Base-by-base conservation (phyloP, 805 yeast genomes). In the Pichia rugopelliculosa region DNA sequence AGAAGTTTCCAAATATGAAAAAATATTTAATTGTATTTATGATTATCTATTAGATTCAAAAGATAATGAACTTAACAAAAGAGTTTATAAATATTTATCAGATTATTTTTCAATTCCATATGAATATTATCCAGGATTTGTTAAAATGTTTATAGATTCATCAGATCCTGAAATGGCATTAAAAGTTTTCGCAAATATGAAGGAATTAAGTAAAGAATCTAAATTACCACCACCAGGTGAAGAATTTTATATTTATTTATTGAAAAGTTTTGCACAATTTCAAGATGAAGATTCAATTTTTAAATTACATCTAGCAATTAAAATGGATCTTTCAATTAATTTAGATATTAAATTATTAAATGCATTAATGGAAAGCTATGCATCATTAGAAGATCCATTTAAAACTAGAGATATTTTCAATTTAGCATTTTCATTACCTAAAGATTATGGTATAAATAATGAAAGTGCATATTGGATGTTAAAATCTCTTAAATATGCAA, bases 381-480 rank as follows among this genome's bases (percentile, higher is more conserved):
- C 81, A 33, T 70, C 77, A 39, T 59, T 82, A 30, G 78, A 75
- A 51, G 81, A 81, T 51, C 69, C 77, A 17, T 69, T 74, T 25
- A 74, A 75, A 53, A 79, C 82, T 2, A 62, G 79, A 22, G 83
- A 80, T 55, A 65, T 77, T 20, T 86, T 86, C 70, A 69, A 80
- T 20, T 66, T 81, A 40, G 76, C 85, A 42, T 64, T 74, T 38
- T 66, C 82, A 4, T 68, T 77, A 46, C 79, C 85, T 1, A 67
- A 69, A 38, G 56, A 61, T 15, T 68, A 70, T 12, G 83, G 83
- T 3, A 64, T 82, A 24, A 79, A 83, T 56, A 76, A 79, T 45
- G 83, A 82, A 39, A 78, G 88, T 0, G 73, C 79, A 20, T 74
- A 79, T 40, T 78, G 82, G 57, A 81, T 85, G 84, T 61, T 86